These are phyloP conservation scores for Leersia perrieri DNA, from an alignment of 176 grass and related monocot species.

Conservation along the genomic window DNA sequence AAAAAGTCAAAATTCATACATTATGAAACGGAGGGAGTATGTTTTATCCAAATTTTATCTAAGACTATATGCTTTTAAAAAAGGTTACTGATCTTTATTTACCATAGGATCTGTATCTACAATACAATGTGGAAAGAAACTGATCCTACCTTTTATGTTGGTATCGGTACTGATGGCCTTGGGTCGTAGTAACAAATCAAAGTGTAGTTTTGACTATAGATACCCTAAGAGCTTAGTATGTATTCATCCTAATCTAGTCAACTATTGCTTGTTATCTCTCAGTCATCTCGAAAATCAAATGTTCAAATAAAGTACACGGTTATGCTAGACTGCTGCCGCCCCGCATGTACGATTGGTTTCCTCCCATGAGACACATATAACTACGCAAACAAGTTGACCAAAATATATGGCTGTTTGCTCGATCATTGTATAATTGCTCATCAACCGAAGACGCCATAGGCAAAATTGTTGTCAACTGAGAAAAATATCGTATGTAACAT, in stretches of 20 bases:
- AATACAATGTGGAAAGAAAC: no score
- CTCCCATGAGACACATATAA: constrained; percentile 32
- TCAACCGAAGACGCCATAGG: neutral
- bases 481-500: neutral
- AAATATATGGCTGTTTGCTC: neutral
- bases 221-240: neutral
- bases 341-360: constrained; percentile 11
- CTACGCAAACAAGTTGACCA: constrained; percentile 11
- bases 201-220: neutral
- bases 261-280: constrained; percentile 12
- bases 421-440: neutral
- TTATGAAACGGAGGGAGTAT: no score
- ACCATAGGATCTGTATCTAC: no score
- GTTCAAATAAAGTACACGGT: neutral
- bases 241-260: neutral
- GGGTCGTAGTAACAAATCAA: neutral
- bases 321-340: neutral
- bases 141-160: no score
- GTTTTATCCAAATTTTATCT: no score
- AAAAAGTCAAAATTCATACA: no score
- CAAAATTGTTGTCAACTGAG: neutral
- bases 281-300: neutral
- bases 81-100: no score
- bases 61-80: no score
- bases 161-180: no score